phyloP scores from a whole-genome alignment of 805 yeast genomes.

The Metschnikowia lochheadii region DNA sequence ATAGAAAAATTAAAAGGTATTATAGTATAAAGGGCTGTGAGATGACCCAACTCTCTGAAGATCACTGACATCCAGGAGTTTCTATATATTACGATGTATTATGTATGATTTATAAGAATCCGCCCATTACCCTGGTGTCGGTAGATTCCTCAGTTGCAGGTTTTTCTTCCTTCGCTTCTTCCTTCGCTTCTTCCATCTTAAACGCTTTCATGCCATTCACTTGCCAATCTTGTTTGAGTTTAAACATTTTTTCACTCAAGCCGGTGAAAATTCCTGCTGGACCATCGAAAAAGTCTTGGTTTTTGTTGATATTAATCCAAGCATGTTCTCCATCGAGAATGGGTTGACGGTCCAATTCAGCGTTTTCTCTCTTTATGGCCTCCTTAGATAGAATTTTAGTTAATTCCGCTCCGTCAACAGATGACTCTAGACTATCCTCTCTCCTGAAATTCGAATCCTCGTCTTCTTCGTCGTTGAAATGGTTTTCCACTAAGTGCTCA shows the following conservation, averaged over 20 bases:
- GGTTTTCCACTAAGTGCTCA: slow-evolving; percentile 71
- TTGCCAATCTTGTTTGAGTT: slow-evolving; percentile 29
- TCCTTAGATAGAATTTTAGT: slow-evolving; percentile 29
- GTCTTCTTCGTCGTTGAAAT: slow-evolving; percentile 39
- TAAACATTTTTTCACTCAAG: slow-evolving; percentile 55
- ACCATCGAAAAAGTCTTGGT: slow-evolving; percentile 50
- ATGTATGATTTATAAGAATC: slow-evolving; percentile 6
- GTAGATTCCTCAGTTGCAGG: neutral
- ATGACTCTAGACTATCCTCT: slow-evolving; percentile 12
- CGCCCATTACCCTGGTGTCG: slow-evolving; percentile 10
- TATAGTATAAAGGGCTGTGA: neutral
- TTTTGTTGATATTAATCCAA: slow-evolving; percentile 51
- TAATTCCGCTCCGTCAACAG: slow-evolving; percentile 17
- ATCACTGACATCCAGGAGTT: neutral
- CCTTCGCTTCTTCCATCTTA: neutral
- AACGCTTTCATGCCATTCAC: slow-evolving; percentile 13
- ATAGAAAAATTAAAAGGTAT: too few relatives aligned
- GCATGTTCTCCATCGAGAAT: slow-evolving; percentile 27
- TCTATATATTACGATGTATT: neutral
- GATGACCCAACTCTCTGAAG: neutral
- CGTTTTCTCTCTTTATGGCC: slow-evolving; percentile 32
- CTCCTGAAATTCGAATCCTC: slow-evolving; percentile 6
- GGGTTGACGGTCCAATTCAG: slow-evolving; percentile 28
- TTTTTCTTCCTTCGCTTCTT: neutral
- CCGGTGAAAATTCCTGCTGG: slow-evolving; percentile 70